Percentiles rank a stretch among this genome's conserved stretches.
Conservation (phyloP, 1,284 basidiomycete species). For the Moesziomyces parantarcticus region DNA sequence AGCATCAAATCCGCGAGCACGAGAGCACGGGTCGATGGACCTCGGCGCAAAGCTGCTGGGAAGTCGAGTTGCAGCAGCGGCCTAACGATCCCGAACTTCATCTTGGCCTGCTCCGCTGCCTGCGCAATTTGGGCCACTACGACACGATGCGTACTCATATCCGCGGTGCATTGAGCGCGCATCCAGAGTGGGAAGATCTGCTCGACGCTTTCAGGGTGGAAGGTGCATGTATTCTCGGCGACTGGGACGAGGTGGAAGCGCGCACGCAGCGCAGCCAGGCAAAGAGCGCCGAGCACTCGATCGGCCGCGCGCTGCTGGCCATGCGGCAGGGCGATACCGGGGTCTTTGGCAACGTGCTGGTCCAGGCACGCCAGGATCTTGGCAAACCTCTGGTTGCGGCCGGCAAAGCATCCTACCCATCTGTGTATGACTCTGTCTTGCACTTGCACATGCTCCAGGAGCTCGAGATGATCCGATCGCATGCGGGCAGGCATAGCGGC, state of each 20-base stretch:
- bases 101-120: slow-evolving; percentile 87
- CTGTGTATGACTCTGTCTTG: slow-evolving; percentile 86
- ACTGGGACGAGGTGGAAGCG: slow-evolving; percentile 77
- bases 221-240: slow-evolving; percentile 93
- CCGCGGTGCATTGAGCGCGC: slow-evolving; percentile 84
- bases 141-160: slow-evolving; percentile 97
- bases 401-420: slow-evolving; percentile 78
- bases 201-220: slow-evolving; percentile 89
- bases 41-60: slow-evolving; percentile 99
- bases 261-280: slow-evolving; percentile 70
- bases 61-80: slow-evolving; percentile 89
- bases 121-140: slow-evolving; percentile 95
- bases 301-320: slow-evolving; percentile 84
- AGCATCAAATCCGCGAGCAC: slow-evolving; percentile 97
- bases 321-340: slow-evolving; percentile 74
- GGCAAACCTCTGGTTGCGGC: slow-evolving; percentile 85
- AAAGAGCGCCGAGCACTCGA: slow-evolving; percentile 75
- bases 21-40: slow-evolving; percentile 98
- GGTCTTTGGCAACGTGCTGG: slow-evolving; percentile 70
- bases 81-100: slow-evolving; percentile 91
- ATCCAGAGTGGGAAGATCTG: slow-evolving; percentile 83
- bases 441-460: slow-evolving; percentile 90
- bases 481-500: slow-evolving; percentile 17
- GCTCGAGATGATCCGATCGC: slow-evolving; percentile 75
- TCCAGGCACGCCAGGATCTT: slow-evolving; percentile 78